phyloP scores from a whole-genome alignment of 1,284 basidiomycete species.

The Meira miltonrushii region DNA sequence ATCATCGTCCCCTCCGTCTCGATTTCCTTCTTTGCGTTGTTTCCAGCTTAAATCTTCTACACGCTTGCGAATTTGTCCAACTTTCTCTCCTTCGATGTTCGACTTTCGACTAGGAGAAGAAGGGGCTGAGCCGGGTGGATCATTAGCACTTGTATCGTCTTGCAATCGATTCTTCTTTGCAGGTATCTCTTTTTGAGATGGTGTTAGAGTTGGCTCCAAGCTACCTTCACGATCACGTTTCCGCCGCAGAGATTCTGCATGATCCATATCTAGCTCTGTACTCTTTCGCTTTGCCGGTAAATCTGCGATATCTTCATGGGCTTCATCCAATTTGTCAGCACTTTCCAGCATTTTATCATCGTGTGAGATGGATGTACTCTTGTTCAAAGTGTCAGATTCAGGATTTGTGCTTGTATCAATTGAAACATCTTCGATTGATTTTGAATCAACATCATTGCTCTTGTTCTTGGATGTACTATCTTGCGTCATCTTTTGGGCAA shows the following conservation, averaged over 20 bases:
- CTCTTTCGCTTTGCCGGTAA: too few relatives aligned
- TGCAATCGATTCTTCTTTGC: constrained; percentile 42
- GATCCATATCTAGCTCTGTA: background rate
- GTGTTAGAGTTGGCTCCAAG: constrained; percentile 22
- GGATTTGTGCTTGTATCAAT: too few relatives aligned
- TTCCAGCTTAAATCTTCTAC: constrained; percentile 36
- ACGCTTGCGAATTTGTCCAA: constrained; percentile 40
- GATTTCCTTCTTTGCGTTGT: constrained; percentile 15
- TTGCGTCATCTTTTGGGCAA: too few relatives aligned
- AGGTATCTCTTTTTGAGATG: constrained; percentile 24
- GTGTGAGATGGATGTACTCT: too few relatives aligned
- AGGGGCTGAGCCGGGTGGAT: constrained; percentile 2
- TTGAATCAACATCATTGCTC: too few relatives aligned
- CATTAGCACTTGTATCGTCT: constrained; percentile 5
- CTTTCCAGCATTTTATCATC: too few relatives aligned
- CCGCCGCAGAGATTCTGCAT: constrained; percentile 16
- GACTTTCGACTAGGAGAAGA: background rate
- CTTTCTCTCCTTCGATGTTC: constrained; percentile 28
- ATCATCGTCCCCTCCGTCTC: constrained; percentile 5
- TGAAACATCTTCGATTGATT: too few relatives aligned
- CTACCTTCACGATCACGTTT: constrained; percentile 42
- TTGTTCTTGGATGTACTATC: too few relatives aligned
- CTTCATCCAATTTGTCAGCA: too few relatives aligned
- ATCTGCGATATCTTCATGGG: too few relatives aligned
- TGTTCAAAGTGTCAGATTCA: too few relatives aligned